Conservation (phyloP, 805 yeast species). For the Dipodascus geniculatus region DNA sequence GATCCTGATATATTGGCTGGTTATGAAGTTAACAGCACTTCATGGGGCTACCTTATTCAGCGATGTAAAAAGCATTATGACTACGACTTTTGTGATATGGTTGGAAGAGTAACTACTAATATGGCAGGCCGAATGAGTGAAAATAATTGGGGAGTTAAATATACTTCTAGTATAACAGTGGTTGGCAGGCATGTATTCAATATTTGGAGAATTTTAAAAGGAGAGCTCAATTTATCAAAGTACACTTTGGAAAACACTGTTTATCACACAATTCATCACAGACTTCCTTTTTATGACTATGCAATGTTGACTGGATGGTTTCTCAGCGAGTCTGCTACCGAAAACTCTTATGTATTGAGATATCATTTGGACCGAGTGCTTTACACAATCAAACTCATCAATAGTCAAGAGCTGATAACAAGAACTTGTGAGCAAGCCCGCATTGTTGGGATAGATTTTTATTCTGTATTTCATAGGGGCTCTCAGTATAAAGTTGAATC, state of each 20-base stretch:
- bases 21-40: slow-evolving; percentile 62
- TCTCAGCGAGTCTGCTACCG: background rate
- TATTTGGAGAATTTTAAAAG: slow-evolving; percentile 66
- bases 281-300: slow-evolving; percentile 53
- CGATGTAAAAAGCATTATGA: slow-evolving; percentile 33
- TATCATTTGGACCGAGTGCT: slow-evolving; percentile 38
- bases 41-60: slow-evolving; percentile 87
- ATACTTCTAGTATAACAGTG: slow-evolving; percentile 55
- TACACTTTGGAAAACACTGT: slow-evolving; percentile 71
- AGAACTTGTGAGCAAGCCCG: slow-evolving; percentile 75
- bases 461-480: slow-evolving; percentile 79
- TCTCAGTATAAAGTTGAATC: slow-evolving; percentile 94
- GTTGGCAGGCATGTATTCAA: slow-evolving; percentile 79
- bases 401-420: slow-evolving; percentile 52
- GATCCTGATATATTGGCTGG: slow-evolving; percentile 90
- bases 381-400: slow-evolving; percentile 37
- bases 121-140: slow-evolving; percentile 30
- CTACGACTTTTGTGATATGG: slow-evolving; percentile 41
- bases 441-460: slow-evolving; percentile 78
- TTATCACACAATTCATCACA: slow-evolving; percentile 50
- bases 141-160: slow-evolving; percentile 73
- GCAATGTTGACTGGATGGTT: slow-evolving; percentile 36
- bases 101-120: slow-evolving; percentile 43
- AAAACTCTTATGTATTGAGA: slow-evolving; percentile 22
- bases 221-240: slow-evolving; percentile 49